Base-by-base conservation (phyloP, 2,329 filamentous ascomycete species). In the Drechslerella dactyloides region DNA sequence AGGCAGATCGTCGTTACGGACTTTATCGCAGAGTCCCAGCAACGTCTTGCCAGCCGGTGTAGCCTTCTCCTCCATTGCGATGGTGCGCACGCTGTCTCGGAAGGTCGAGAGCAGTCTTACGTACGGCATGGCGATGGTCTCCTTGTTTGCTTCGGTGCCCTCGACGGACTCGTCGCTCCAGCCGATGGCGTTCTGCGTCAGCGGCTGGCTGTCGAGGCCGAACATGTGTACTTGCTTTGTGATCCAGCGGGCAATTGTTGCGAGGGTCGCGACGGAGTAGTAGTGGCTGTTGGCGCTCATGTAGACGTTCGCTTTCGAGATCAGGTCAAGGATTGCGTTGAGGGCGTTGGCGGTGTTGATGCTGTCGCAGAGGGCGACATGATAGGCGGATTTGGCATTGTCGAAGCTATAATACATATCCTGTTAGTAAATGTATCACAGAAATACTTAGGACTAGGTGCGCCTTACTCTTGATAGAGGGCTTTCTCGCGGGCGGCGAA, bases 291-390 rank as follows among this genome's bases (percentile, higher is more conserved):
- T 80, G 24, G 81, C 23, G 15, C 73, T 60, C 57, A 76, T 75
- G 69, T 77, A 77, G 59, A 77, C 74, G 80, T 96, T 96, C 77
- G 89, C 89, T 46, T 89, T 86, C 53, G 87, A 89, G 73, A 97
- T 88, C 23, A 97, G 81, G 63, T 90, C 87, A 1, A 87, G 86
- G 52, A 97, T 88, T n/a, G 87, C 81, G 54, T 85, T 85, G 89
- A 97, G 91, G 3, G 88, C 91, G 56, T 83, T 82, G 0, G 90
- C 87, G 0, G 93, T 97, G 79, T 97, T 89, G 79, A 97, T 96
- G 0, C 92, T 96, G 80, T 76, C 74, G 57, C 75, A 75, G 37
- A 76, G 65, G 19, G 74, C 74, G 46, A 82, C 81, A 76, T 89
- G 81, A n/a, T 89, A 80, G n/a, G 83, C 82, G 21, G 80, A 77